phyloP scores from a whole-genome alignment of 352 stramenopile genomes.

The Phytophthora megakarya region DNA sequence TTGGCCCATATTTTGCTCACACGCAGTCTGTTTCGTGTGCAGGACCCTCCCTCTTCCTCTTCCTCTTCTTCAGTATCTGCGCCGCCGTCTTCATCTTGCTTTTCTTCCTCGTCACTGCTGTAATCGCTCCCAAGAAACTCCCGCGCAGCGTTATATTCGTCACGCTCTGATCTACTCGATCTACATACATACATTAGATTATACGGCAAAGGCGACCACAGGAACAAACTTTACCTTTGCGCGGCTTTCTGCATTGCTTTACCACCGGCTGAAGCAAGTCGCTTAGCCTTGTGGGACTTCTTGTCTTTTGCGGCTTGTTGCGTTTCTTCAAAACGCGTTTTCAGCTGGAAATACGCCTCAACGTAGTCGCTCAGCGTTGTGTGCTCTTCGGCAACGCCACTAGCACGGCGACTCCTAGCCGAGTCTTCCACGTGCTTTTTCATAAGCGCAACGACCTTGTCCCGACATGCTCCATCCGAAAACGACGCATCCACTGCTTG shows the following conservation, averaged over 20 bases:
- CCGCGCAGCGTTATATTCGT: too few species aligned
- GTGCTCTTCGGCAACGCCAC: not conserved
- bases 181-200: too few species aligned
- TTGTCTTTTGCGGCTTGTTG: not conserved
- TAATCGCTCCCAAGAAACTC: not conserved
- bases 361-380: not conserved
- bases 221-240: not conserved
- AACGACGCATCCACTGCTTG: not conserved
- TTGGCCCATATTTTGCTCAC: slow-evolving; percentile 2
- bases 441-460: not conserved
- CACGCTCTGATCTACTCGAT: too few species aligned
- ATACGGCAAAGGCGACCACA: too few species aligned
- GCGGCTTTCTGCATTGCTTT: slow-evolving; percentile 5
- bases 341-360: not conserved
- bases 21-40: not conserved
- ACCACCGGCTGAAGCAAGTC: not conserved
- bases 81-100: not conserved
- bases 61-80: not conserved
- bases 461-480: not conserved
- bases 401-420: not conserved
- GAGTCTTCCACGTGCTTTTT: not conserved
- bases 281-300: not conserved
- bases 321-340: not conserved
- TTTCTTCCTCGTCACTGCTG: not conserved
- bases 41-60: not conserved